Conservation (phyloP, 2,329 filamentous ascomycete species). For the Paecilomyces formosus region DNA sequence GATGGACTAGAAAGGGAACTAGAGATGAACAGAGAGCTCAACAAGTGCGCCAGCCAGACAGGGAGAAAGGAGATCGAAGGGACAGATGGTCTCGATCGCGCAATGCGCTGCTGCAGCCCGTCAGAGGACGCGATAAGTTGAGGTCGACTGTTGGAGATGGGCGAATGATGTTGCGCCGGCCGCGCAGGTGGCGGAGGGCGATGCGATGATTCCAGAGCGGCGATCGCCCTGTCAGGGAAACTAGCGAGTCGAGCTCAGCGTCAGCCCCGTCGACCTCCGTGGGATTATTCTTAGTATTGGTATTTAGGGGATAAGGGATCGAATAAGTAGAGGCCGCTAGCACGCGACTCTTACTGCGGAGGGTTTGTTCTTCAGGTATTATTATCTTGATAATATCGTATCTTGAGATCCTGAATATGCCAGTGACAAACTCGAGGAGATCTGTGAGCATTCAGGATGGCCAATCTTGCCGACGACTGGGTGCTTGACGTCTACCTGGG, state of each 20-base stretch:
- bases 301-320: not conserved
- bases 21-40: not conserved
- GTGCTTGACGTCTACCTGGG: not conserved
- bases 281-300: no score
- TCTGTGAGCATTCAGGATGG: not conserved
- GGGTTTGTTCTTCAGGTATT: not conserved
- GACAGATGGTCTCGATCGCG: not conserved
- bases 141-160: not conserved
- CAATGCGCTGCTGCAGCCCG: not conserved
- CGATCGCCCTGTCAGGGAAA: slow-evolving; percentile 4
- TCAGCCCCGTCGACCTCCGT: not conserved
- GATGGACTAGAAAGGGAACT: not conserved
- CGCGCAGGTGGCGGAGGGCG: not conserved
- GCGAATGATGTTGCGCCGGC: not conserved
- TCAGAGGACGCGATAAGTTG: not conserved
- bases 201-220: not conserved
- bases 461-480: not conserved
- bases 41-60: not conserved
- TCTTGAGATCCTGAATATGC: not conserved
- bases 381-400: not conserved
- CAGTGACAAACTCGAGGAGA: not conserved
- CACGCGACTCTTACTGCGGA: not conserved
- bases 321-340: not conserved
- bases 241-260: not conserved
- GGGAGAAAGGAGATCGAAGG: slow-evolving; percentile 6